Conservation (phyloP, 139 green algal species). For the Chlamydomonas sp. region DNA sequence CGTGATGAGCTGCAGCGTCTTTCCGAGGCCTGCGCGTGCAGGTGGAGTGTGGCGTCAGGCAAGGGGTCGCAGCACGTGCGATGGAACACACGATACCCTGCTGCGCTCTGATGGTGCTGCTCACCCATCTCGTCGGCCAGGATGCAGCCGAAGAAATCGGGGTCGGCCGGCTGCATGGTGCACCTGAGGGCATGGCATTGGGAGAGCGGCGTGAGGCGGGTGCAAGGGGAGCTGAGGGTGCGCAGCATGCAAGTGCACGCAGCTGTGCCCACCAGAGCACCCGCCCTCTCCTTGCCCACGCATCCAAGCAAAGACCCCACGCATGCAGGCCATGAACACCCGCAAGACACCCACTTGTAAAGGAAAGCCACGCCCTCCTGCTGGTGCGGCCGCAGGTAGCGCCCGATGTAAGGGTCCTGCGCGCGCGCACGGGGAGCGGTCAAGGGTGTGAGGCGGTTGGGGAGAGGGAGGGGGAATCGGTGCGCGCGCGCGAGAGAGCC, state of each 20-base stretch:
- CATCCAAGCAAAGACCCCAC: too few species aligned
- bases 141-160: constrained; percentile 47
- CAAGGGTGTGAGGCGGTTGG: too few species aligned
- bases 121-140: constrained; percentile 80
- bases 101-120: constrained; percentile 18
- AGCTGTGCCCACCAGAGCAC: too few species aligned
- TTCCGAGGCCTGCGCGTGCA: constrained; percentile 30
- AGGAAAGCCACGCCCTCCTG: constrained; percentile 65
- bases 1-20: constrained; percentile 73
- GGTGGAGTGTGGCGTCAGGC: neutral
- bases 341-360: too few species aligned
- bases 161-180: constrained; percentile 13
- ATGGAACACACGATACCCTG: neutral
- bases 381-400: constrained; percentile 55
- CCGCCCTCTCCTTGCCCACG: too few species aligned
- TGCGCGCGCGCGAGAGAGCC: too few species aligned
- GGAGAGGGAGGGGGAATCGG: too few species aligned
- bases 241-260: constrained; percentile 16
- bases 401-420: constrained; percentile 49
- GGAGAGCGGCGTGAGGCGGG: neutral
- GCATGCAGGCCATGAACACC: too few species aligned
- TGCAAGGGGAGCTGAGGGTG: neutral
- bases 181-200: neutral
- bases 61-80: neutral
- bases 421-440: too few species aligned